A percentile compares a stretch with the other conserved stretches of the same genome.
phyloP scores from a whole-genome alignment of 2,329 filamentous ascomycete genomes.

The Trichoderma cornu-damae region DNA sequence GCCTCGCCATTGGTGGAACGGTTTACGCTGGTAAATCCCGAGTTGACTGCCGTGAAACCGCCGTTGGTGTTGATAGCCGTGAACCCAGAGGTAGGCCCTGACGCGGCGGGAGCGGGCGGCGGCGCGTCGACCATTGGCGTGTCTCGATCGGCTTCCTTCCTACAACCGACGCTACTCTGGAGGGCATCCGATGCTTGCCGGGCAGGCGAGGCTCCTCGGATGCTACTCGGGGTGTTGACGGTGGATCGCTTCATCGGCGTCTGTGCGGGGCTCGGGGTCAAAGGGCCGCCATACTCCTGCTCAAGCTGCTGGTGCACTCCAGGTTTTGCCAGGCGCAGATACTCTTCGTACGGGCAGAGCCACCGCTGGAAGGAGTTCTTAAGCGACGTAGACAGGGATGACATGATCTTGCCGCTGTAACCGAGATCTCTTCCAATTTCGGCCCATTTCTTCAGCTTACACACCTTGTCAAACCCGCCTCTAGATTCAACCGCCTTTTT shows the following conservation, averaged over 20 bases:
- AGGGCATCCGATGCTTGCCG: conserved; percentile 50
- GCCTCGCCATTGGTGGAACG: conserved; percentile 39
- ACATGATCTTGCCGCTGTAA: conserved; percentile 99
- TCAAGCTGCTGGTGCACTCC: conserved; percentile 96
- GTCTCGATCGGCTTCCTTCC: conserved; percentile 45
- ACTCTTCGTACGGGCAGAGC: conserved; percentile 95
- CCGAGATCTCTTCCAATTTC: conserved; percentile 95
- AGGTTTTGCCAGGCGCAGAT: conserved; percentile 82
- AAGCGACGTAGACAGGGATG: conserved; percentile 89
- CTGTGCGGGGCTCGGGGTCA: conserved; percentile 68
- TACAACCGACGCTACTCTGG: conserved; percentile 43
- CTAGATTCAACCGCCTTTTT: conserved; percentile 95
- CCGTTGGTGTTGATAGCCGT: conserved; percentile 55
- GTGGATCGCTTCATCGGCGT: conserved; percentile 65
- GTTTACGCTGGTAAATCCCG: conserved; percentile 64
- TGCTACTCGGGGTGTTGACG: conserved; percentile 54
- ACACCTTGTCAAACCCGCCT: conserved; percentile 93
- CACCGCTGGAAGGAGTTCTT: conserved; percentile 98
- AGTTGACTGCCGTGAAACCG: conserved; percentile 71
- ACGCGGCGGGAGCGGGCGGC: conserved; percentile 28
- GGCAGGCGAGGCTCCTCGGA: conserved; percentile 63
- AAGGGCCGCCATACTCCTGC: conserved; percentile 84
- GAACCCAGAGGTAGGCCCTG: conserved; percentile 43
- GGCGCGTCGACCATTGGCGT: conserved; percentile 45
- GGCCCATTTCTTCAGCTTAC: conserved; percentile 97